Evolutionary conservation across 1,284 basidiomycete species (phyloP), one percentile per base, ranked within the genome.

Genomic region (Cystobasidiaceae sp.): DNA sequence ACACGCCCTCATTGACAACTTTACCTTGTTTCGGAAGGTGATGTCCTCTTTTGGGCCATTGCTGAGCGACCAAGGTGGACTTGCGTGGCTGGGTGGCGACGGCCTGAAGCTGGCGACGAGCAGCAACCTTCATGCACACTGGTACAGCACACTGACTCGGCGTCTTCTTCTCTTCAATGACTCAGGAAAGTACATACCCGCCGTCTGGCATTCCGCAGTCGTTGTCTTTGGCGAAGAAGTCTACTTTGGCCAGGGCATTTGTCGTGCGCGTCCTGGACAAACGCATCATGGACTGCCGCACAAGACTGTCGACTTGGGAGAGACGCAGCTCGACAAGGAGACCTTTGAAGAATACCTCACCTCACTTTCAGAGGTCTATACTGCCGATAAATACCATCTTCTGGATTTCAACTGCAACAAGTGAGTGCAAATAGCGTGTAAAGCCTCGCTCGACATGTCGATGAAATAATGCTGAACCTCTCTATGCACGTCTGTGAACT

Each of bases 231-330:
- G 73, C 32, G 67, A 74, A 32, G 77, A 79, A 57, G 70, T 75
- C 45, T 78, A 77, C 56, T 79, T 74, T 68, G 78, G 78, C 1
- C 76, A n/a, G n/a, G 77, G 78, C 27, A 75, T 78, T 51, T 67
- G 13, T 28, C 43, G 37, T 32, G 44, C 37, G 25, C 32, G 44
- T 44, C 68, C 46, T 33, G 66, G 66, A 23, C 27, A 17, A 52
- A 66, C 70, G 8, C 74, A 77, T 56, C 76, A 77, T 59, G 77
- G 78, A 19, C 61, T 62, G 8, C 77, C 78, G 0, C 44, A 73
- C 19, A 74, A 75, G 66, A 68, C 66, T 7, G 66, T 75, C 41
- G 37, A 70, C 7, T 70, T 78, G 19, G 78, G 78, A 27, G 49
- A 44, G 11, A 79, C 77, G 2, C 61, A 71, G 5, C 70, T 79